Evolutionary conservation across 2,329 filamentous ascomycete species (phyloP), one percentile per base, ranked within the genome.

Genomic region (Penicillium brasilianum): DNA sequence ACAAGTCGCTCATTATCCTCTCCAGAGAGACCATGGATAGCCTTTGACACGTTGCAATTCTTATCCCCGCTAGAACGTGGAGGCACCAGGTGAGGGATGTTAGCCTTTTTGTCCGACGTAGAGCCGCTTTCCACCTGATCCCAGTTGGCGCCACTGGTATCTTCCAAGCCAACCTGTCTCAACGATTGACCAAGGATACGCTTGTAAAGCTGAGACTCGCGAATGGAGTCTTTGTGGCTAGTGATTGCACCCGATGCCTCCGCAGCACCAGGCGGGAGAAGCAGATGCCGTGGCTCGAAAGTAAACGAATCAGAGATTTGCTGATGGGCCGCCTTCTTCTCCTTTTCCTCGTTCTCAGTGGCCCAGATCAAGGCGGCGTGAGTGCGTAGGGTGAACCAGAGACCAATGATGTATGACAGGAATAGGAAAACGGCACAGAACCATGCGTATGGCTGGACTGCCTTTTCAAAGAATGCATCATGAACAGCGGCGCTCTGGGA

Each of bases 351-450:
- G 2, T 84, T 75, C 64, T 97, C 93, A 9, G 86, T 90, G 71
- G 93, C 95, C 95, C 95, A 99, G 67, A 99, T 99, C 49, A 97
- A 90, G 4, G 96, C 93, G 4, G 95, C 95, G 74, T 99, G 95
- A 0, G 95, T 99, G 65, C 95, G 87, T 20, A 99, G 85, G 43
- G 95, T 99, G 77, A 99, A 99, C 84, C 95, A 92, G 14, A 99
- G 83, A 25, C 95, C 95, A 62, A 98, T 95, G 37, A 95, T 83
- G 74, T 99, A 99, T 0, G 93, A 96, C 30, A 97, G 81, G 79
- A 99, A 98, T 14, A 99, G 83, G 72, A 96, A 84, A 4, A 89
- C 79, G 0, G 95, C 92, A 4, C 92, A 90, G 72, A 96, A 87
- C 83, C 93, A 97, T 71, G 92, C 96, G 77, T 96, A 99, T 1